Base-by-base conservation (phyloP, 164 flowering plant species). In the grape (Vitis vinifera) region DNA sequence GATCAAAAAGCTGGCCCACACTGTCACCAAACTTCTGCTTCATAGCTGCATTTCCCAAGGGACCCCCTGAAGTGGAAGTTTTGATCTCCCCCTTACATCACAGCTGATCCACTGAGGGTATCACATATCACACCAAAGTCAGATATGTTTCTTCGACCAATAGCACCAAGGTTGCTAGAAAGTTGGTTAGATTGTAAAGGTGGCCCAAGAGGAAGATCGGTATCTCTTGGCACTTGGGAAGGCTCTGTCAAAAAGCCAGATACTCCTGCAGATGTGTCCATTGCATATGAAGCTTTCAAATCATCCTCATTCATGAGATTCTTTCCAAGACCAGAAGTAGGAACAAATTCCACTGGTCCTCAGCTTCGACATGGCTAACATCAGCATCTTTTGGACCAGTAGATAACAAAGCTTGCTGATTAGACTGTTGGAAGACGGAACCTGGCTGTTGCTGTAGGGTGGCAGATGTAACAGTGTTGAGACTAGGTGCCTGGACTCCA, bases 101-200 rank as follows among this genome's bases (percentile, higher is more conserved):
- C 55, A 73, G 81, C 52, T 60, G 86, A 80, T 37, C 85, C 91
- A 71, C 84, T 73, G 47, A 92, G 80, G 72, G 66, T 95, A 73
- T 93, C 97, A 65, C 98, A 97, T 78, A 96, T 86, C 29, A 95
- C 87, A 66, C 99, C 98, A 80, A 93, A 90, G 71, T 96, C 98
- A 56, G 97, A 81, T 65, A 83, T 85, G 77, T 97, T 91, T 88
- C 97, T 86, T 64, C 98, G 86, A 67, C 99, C 99, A 81, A 95
- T 95, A 47, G 91, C 94, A 69, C 99, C 99, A 67, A 90, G 90
- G 64, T 81, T 82, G 47, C 75, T 79, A 71, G 96, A 83, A 51
- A 94, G 76, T 67, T 88, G 97, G 71, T 69, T 82, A 13, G 94
- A 68, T 73, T 87, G 98, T 70, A 92, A 75, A 67, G 90, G 94